Conservation (phyloP, 2,329 filamentous ascomycete genomes). For the Ceratocystis eucalypticola region DNA sequence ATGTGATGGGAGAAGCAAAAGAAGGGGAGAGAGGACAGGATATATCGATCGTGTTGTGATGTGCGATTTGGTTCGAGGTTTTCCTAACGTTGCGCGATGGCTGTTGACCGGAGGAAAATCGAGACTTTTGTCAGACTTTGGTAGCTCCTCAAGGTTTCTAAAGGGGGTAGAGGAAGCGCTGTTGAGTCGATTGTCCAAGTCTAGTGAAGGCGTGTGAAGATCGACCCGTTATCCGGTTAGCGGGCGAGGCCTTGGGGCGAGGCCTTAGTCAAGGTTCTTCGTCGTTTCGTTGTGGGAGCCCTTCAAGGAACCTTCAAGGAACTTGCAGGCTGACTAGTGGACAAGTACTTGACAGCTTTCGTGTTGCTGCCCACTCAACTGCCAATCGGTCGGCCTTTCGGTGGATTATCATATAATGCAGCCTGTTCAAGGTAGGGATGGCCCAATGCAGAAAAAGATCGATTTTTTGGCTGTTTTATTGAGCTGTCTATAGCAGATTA, state of each 20-base stretch:
- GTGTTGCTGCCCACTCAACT: neutral
- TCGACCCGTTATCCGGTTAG: neutral
- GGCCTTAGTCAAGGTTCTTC: neutral
- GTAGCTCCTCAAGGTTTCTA: neutral
- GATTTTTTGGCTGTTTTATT: neutral
- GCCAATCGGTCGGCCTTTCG: constrained; percentile 2
- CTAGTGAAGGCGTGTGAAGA: neutral
- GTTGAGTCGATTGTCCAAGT: neutral
- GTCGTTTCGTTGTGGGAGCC: neutral
- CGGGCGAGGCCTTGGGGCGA: neutral
- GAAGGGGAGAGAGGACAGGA: neutral
- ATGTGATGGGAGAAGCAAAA: neutral
- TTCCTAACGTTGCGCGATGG: too few relatives aligned
- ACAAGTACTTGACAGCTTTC: constrained; percentile 1
- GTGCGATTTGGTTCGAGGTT: too few relatives aligned
- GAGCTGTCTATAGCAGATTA: neutral
- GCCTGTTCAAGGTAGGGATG: neutral
- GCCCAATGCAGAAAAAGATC: neutral
- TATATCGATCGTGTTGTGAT: too few relatives aligned
- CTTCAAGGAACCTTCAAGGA: neutral
- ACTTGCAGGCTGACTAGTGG: neutral
- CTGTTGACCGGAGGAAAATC: too few relatives aligned
- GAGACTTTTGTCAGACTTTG: neutral
- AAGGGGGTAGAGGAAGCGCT: neutral
- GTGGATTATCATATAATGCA: constrained; percentile 1